Base-by-base conservation (phyloP, 2,329 filamentous ascomycete genomes). In the Trematosphaeria pertusa region DNA sequence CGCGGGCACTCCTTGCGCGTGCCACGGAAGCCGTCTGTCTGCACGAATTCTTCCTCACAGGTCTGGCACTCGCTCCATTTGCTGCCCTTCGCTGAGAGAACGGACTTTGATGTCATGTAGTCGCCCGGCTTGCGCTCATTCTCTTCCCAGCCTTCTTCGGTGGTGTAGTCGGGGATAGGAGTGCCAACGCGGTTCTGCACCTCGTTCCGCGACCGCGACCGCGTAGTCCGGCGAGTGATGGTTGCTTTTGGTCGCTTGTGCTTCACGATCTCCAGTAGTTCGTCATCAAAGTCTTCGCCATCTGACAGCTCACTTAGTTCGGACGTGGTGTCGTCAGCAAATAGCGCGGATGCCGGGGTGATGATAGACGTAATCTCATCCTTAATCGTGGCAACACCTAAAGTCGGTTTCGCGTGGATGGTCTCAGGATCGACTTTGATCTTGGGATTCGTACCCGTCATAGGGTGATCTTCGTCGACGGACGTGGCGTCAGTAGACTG, bases 1-100 rank as follows among this genome's bases (percentile, higher is more conserved):
- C 94, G 85, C 3, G 91, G 92, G 69, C 94, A 99, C 12, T 90
- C 87, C 37, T 88, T 86, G 41, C 87, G 85, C 1, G 92, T 97
- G 56, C 87, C 43, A 5, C 61, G 87, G 69, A 96, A 97, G 0
- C 90, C 91, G 54, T 97, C 88, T 31, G 85, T 81, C 70, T 97
- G 93, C 5, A 97, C 87, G 67, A 97, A 99, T 49, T 87, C 84
- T 1, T 81, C 81, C 38, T 84, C 82, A 74, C 94, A 99, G 19
- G 88, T 91, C 40, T 85, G 89, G 74, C 94, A 99, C 53, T 91
- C 84, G 34, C 96, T 89, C 93, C 92, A 97, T 46, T 83, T 65
- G 79, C 91, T 78, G 78, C 91, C 78, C 75, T 87, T 85, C 52
- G 91, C 87, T 0, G 86, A 85, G 1, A 97, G 83, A 0, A 97